A percentile compares a stretch with the other conserved stretches of the same genome.
Evolutionary conservation across 176 grass and related monocot genomes (phyloP).

Genomic region (Avena insularis): DNA sequence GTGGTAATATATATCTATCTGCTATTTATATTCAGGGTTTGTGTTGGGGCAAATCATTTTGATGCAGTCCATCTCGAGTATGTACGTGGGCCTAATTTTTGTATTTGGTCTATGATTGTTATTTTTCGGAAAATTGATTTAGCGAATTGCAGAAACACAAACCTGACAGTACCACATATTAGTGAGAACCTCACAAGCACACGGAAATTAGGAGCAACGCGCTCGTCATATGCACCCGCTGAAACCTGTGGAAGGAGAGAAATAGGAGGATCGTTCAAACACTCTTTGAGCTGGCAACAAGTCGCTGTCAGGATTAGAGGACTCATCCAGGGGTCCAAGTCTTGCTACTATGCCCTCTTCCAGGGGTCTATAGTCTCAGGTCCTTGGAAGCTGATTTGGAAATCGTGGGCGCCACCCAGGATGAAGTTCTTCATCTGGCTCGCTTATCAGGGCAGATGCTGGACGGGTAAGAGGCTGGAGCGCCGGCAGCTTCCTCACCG

Average conservation of each 20-base stretch:
- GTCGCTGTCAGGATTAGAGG: neutral
- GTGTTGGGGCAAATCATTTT: neutral
- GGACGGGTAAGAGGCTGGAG: too few species aligned
- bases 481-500: too few species aligned
- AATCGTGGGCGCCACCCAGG: too few species aligned
- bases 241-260: neutral
- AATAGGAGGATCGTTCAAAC: neutral
- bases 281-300: neutral
- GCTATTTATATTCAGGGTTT: neutral
- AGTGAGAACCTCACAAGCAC: neutral
- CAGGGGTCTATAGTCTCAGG: too few species aligned
- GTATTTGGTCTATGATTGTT: neutral
- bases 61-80: neutral
- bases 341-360: too few species aligned
- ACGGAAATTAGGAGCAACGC: neutral
- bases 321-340: neutral
- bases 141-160: neutral
- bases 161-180: neutral
- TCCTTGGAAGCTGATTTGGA: too few species aligned
- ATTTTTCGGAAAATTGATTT: neutral
- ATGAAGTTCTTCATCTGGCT: too few species aligned
- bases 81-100: neutral
- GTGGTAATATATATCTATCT: conserved; percentile 3
- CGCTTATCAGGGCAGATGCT: too few species aligned
- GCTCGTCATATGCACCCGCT: neutral